These are phyloP conservation scores for Komagataella pseudopastoris DNA, from an alignment of 805 yeast species.

Conservation along the genomic window DNA sequence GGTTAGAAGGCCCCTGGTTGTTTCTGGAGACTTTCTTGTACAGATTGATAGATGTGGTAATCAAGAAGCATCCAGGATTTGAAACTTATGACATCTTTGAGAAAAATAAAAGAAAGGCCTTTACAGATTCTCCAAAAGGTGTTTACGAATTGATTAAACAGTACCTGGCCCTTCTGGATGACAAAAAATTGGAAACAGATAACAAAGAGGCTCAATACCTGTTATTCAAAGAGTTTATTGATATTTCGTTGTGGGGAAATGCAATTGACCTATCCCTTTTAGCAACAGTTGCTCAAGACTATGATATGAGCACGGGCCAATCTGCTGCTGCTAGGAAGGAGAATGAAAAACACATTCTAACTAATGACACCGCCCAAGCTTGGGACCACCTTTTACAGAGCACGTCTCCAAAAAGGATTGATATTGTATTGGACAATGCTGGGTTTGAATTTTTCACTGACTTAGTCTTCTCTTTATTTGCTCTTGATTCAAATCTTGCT, in stretches of 20 bases:
- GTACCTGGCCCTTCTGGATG: constrained; percentile 15
- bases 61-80: constrained; percentile 31
- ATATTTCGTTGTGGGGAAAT: constrained; percentile 94
- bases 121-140: constrained; percentile 61
- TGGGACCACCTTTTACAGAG: constrained; percentile 35
- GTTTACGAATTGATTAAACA: constrained; percentile 71
- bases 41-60: constrained; percentile 38
- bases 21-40: constrained; percentile 77
- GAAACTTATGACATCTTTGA: constrained; percentile 60
- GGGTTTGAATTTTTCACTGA: constrained; percentile 96
- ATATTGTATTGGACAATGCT: constrained; percentile 81
- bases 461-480: constrained; percentile 45
- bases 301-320: constrained; percentile 83
- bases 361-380: constrained; percentile 58
- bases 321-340: constrained; percentile 78
- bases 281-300: constrained; percentile 68
- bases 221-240: constrained; percentile 72
- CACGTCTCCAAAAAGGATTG: constrained; percentile 38
- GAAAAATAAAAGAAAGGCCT: constrained; percentile 57
- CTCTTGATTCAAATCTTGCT: constrained; percentile 59
- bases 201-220: constrained; percentile 32
- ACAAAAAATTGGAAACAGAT: constrained; percentile 5
- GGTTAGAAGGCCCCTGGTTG: constrained; percentile 89
- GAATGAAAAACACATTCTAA: constrained; percentile 65
- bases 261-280: constrained; percentile 89